phyloP scores from a whole-genome alignment of 352 stramenopile species.

The Phytophthora uliginosa region DNA sequence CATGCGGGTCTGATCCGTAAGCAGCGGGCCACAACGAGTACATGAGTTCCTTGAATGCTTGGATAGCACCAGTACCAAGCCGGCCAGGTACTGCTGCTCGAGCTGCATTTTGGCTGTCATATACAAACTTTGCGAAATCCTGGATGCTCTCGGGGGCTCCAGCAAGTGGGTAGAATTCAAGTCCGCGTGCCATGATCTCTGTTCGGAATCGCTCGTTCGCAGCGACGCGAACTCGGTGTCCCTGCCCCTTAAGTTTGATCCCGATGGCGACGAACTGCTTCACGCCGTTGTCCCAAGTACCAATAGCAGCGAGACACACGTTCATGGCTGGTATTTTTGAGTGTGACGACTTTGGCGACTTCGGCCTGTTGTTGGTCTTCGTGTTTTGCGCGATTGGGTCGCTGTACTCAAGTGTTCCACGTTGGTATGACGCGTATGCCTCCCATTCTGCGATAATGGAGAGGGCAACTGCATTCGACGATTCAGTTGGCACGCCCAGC shows the following conservation, averaged over 20 bases:
- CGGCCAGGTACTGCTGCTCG: slow-evolving; percentile 24
- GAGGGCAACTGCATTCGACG: slow-evolving; percentile 19
- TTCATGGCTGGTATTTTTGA: slow-evolving; percentile 42
- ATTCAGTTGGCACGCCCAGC: slow-evolving; percentile 27
- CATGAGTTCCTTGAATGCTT: slow-evolving; percentile 51
- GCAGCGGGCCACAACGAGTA: slow-evolving; percentile 54
- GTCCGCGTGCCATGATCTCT: slow-evolving; percentile 54
- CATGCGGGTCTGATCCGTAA: slow-evolving; percentile 52
- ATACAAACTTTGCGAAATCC: slow-evolving; percentile 32
- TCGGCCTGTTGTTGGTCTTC: not conserved
- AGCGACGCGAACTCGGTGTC: slow-evolving; percentile 85
- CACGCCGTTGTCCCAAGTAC: slow-evolving; percentile 62
- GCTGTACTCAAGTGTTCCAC: not conserved
- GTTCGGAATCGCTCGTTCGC: slow-evolving; percentile 74
- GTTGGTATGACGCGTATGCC: slow-evolving; percentile 22
- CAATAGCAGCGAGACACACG: slow-evolving; percentile 47
- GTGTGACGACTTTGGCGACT: not conserved
- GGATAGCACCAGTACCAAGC: slow-evolving; percentile 28
- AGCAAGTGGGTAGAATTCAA: slow-evolving; percentile 62
- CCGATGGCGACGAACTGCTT: slow-evolving; percentile 71
- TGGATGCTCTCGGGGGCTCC: slow-evolving; percentile 38
- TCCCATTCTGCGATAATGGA: slow-evolving; percentile 35
- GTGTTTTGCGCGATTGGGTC: slow-evolving; percentile 29
- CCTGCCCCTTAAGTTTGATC: slow-evolving; percentile 61
- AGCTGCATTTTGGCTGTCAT: slow-evolving; percentile 32